Conservation (phyloP, 805 yeast genomes). For the Schwanniomyces sp. region DNA sequence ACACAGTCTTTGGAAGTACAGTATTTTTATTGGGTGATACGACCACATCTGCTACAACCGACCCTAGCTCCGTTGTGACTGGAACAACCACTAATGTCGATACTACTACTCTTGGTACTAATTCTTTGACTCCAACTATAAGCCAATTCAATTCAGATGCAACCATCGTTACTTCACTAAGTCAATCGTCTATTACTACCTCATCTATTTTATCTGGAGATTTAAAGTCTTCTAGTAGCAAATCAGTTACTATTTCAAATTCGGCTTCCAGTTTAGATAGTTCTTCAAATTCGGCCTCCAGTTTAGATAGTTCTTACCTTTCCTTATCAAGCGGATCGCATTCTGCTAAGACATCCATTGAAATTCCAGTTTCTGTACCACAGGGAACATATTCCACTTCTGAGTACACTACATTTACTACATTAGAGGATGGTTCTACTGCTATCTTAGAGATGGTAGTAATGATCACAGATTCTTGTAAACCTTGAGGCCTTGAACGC, state of each 20-base stretch:
- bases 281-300: not conserved
- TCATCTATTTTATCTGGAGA: not conserved
- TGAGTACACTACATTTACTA: slow-evolving; percentile 19
- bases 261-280: not conserved
- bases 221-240: not conserved
- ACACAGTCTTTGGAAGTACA: slow-evolving; percentile 19
- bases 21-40: slow-evolving; percentile 4
- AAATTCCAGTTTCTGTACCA: slow-evolving; percentile 14
- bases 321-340: not conserved
- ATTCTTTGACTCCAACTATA: not conserved
- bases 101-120: not conserved
- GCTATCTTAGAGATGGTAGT: slow-evolving; percentile 23
- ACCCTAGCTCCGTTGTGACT: not conserved
- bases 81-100: not conserved
- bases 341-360: not conserved
- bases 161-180: not conserved
- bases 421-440: slow-evolving; percentile 17
- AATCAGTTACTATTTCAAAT: not conserved
- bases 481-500: not conserved
- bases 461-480: slow-evolving; percentile 21
- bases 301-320: not conserved
- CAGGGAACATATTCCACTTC: slow-evolving; percentile 20
- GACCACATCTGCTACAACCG: slow-evolving; percentile 3
- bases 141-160: not conserved
- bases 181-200: not conserved